Base-by-base conservation (phyloP, 371 early-diverging fungal genomes). In the Lichtheimia hyalospora region DNA sequence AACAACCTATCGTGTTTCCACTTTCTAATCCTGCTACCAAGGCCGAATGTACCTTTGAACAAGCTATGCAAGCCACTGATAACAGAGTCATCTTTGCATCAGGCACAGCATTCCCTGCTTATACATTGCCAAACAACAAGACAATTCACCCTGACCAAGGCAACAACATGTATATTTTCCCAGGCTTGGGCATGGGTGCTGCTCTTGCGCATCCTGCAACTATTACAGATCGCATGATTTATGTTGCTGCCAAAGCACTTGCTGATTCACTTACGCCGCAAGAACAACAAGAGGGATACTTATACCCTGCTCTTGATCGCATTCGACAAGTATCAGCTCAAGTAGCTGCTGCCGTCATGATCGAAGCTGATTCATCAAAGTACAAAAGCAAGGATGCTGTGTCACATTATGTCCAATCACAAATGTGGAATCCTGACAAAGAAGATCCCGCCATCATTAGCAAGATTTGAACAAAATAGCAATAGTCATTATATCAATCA, bases 1-100 rank as follows among this genome's bases (percentile, higher is more conserved):
- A 84, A 21, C 83, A 84, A 6, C 96, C 97, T 12, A 94, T 96
- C 67, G 84, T 96, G 34, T 95, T 96, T 80, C 97, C 97, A 5
- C 86, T 96, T 52, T 95, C 95, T 7, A 96, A 96, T 69, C 95
- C 95, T 41, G 73, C 81, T 34, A 85, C 84, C 42, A 86, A 92
- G 74, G 93, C 95, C 50, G 97, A 96, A 77, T 96, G 96, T 79
- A 90, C 91, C 5, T 96, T 91, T 70, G 94, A 87, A 63, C 79
- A 90, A 52, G 96, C 97, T 41, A 92, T 96, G 92, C 67, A 73
- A 48, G 69, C 70, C 59, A 92, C 96, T 8, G 69, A 92, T 53
- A 88, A 92, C 69, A 74, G 83, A 27, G 95, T 93, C n/a, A 85
- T 96, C 56, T 96, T 96, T 83, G 95, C 95, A n/a, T 93, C 94